Evolutionary conservation across 371 early-diverging fungal genomes (phyloP), one percentile per base, ranked within the genome.

Genomic region (Dinochytrium kinnereticum): DNA sequence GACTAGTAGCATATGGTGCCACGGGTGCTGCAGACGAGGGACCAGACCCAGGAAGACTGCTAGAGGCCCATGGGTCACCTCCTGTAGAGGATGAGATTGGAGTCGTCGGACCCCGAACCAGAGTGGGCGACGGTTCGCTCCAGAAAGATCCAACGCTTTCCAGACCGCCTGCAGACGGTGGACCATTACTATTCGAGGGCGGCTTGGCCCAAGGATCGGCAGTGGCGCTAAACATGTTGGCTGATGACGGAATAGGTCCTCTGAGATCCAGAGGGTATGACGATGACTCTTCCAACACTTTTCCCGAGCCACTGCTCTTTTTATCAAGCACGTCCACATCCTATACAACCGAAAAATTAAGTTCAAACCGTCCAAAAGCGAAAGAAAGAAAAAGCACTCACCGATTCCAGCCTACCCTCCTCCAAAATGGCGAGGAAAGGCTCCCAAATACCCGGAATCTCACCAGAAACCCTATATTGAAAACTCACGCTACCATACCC

Each of bases 371-470:
- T n/a, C n/a, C n/a, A n/a, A n/a, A n/a, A n/a, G n/a, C n/a, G n/a
- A n/a, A n/a, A n/a, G n/a, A n/a, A n/a, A n/a, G 24, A 30, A 57
- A 26, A 57, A 57, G 15, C n/a, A 30, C 57, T 13, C 26, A 57
- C 57, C 57, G 19, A n/a, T n/a, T n/a, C 44, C 7, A 57, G 10
- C 31, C 34, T 36, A 7, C 34, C 64, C 19, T 21, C 64, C 36
- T 2, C 64, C 33, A 31, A 10, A 7, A 7, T 33, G 3, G 34
- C 19, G 33, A 61, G 24, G 34, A 31, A 19, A 3, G 33, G 13
- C 64, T 61, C 64, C 64, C 64, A 61, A 7, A 3, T 38, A 3
- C 13, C 64, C 34, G 64, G 64, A 7, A 61, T 36, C 64, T 61
- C 64, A 3, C 64, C 64, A 7, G 7, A 7, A 31, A 61, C 5